These are phyloP conservation scores for Ogataea salicorniae DNA, from an alignment of 805 yeast genomes.

Conservation along the genomic window DNA sequence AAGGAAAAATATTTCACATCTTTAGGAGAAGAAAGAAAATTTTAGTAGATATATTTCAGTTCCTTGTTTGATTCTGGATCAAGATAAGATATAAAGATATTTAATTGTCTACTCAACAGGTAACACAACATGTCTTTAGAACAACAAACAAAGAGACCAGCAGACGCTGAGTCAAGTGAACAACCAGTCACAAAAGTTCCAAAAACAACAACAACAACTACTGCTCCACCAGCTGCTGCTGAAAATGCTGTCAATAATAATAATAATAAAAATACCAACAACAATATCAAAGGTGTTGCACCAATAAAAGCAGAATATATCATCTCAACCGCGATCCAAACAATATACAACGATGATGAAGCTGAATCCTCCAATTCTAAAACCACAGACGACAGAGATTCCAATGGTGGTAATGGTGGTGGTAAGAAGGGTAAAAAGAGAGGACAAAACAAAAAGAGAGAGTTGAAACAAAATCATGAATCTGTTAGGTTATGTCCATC, in stretches of 20 bases:
- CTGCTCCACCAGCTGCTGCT: background rate
- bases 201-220: background rate
- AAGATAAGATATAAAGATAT: no score
- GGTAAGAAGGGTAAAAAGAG: conserved; percentile 31
- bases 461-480: conserved; percentile 64
- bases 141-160: conserved; percentile 12
- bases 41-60: no score
- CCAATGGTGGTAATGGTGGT: conserved; percentile 6
- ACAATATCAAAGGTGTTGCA: conserved; percentile 53
- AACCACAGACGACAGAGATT: conserved; percentile 34
- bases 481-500: conserved; percentile 60
- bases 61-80: no score
- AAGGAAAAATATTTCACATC: no score
- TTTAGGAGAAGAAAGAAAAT: no score
- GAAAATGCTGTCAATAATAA: conserved; percentile 2
- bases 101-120: no score
- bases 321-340: conserved; percentile 25
- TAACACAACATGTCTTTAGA: background rate
- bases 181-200: conserved; percentile 1
- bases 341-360: conserved; percentile 39
- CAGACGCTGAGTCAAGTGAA: conserved; percentile 2
- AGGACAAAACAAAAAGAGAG: conserved; percentile 47
- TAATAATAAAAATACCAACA: conserved; percentile 30
- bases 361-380: conserved; percentile 44
- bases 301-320: conserved; percentile 69